A percentile compares a stretch with the other conserved stretches of the same genome.
These are phyloP conservation scores for Linnemannia hyalina DNA, from an alignment of 192 early-diverging fungal genomes.

Conservation along the genomic window DNA sequence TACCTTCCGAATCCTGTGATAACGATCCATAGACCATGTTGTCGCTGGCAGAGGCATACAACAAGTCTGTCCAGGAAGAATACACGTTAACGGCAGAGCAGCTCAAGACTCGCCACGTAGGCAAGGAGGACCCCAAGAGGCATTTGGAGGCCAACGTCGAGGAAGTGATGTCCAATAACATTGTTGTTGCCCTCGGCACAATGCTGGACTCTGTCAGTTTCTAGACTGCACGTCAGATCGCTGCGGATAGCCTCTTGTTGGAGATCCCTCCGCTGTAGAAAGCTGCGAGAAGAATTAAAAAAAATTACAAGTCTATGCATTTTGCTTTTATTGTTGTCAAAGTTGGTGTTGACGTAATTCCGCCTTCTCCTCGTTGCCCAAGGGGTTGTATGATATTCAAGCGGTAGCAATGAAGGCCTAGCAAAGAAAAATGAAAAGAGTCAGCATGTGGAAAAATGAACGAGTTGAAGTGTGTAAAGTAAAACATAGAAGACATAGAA, in stretches of 20 bases:
- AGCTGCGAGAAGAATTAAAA: neutral
- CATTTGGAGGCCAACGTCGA: constrained; percentile 96
- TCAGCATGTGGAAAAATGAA: neutral
- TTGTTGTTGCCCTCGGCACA: constrained; percentile 94
- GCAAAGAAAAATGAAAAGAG: neutral
- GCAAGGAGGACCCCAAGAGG: constrained; percentile 99
- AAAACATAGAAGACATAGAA: neutral
- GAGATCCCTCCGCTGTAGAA: neutral
- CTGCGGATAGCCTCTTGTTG: neutral
- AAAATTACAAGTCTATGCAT: neutral
- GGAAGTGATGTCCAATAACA: constrained; percentile 93
- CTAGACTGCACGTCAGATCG: constrained; percentile 25
- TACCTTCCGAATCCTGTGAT: neutral
- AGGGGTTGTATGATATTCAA: constrained; percentile 6
- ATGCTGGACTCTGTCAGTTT: constrained; percentile 87
- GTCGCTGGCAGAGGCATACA: constrained; percentile 90
- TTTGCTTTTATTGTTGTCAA: neutral
- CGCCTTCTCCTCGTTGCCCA: neutral
- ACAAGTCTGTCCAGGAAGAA: constrained; percentile 99
- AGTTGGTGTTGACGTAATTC: neutral
- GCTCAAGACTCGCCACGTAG: constrained; percentile 98
- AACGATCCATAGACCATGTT: constrained; percentile 79
- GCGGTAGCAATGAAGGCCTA: constrained; percentile 52
- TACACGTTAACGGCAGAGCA: constrained; percentile 92
- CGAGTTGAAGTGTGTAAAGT: neutral